Percentiles rank a stretch among this genome's conserved stretches.
These are phyloP conservation scores for Penicillium sp. DNA, from an alignment of 2,329 filamentous ascomycete species.

Conservation along the genomic window DNA sequence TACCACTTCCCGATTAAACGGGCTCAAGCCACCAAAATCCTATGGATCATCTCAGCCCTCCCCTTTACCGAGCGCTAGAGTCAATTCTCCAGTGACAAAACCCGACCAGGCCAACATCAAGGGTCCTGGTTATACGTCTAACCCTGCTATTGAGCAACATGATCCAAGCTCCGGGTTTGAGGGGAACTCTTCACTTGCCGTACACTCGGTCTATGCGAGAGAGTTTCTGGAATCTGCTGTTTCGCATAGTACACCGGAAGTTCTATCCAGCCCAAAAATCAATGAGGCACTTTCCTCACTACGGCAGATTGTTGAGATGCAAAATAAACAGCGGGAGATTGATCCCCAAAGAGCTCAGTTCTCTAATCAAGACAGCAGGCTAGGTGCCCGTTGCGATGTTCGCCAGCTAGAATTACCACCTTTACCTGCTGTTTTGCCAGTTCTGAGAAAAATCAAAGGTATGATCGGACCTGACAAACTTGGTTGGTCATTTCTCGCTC, in stretches of 20 bases:
- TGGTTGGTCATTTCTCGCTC: not conserved
- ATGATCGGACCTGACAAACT: not conserved
- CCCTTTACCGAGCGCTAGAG: conserved; percentile 1
- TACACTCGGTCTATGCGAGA: conserved; percentile 50
- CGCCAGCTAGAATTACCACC: conserved; percentile 40
- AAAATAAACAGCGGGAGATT: conserved; percentile 28
- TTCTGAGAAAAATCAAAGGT: conserved; percentile 39
- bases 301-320: conserved; percentile 40
- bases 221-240: conserved; percentile 44
- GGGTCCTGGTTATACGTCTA: conserved; percentile 19
- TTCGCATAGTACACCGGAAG: conserved; percentile 35
- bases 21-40: not conserved
- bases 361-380: conserved; percentile 22
- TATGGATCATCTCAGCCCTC: conserved; percentile 10
- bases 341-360: conserved; percentile 30
- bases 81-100: conserved; percentile 6
- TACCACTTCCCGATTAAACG: conserved; percentile 8
- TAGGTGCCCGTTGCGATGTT: conserved; percentile 27
- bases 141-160: conserved; percentile 28
- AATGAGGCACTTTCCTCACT: conserved; percentile 39
- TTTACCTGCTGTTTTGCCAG: conserved; percentile 30
- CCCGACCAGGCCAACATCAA: conserved; percentile 3
- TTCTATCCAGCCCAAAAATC: conserved; percentile 39
- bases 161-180: conserved; percentile 42
- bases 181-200: conserved; percentile 50